Percentiles rank a stretch among this genome's conserved stretches.
Evolutionary conservation across 805 yeast species (phyloP).

Genomic region (Kodamaea neixiangensis): DNA sequence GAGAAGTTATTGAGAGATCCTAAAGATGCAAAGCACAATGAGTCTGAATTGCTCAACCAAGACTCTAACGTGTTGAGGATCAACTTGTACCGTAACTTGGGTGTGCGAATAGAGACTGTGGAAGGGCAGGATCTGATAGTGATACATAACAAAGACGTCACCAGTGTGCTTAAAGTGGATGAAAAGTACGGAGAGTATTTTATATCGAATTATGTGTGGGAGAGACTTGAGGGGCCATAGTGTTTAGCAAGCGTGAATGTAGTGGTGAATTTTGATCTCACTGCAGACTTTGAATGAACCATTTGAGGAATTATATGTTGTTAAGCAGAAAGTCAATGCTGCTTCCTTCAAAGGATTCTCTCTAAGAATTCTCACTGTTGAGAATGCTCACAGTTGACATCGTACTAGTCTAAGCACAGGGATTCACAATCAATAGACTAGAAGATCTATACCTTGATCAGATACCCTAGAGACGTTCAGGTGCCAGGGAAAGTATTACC

Average conservation of each 20-base stretch:
- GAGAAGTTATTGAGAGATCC: slow-evolving; percentile 11
- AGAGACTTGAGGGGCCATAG: slow-evolving; percentile 30
- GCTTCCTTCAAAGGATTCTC: too few species aligned
- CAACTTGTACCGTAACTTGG: slow-evolving; percentile 60
- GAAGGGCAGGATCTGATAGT: slow-evolving; percentile 32
- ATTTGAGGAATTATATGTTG: too few species aligned
- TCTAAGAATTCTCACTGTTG: too few species aligned
- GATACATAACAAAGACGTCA: slow-evolving; percentile 50
- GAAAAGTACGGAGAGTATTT: slow-evolving; percentile 64
- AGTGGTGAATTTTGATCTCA: background rate
- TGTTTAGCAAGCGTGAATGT: background rate
- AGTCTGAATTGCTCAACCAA: slow-evolving; percentile 34
- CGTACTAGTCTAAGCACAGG: too few species aligned
- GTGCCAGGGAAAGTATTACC: too few species aligned
- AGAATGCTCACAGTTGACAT: too few species aligned
- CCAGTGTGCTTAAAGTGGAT: slow-evolving; percentile 54
- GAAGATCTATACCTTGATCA: too few species aligned
- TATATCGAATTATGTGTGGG: slow-evolving; percentile 80
- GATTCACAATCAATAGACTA: too few species aligned
- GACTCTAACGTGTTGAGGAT: slow-evolving; percentile 54
- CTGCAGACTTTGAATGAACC: too few species aligned
- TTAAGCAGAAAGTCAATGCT: too few species aligned
- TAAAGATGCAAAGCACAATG: slow-evolving; percentile 25
- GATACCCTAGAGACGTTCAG: too few species aligned
- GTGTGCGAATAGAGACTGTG: slow-evolving; percentile 48